These are phyloP conservation scores for Nakaseomyces uthaithaninus DNA, from an alignment of 1,139 yeast genomes.

Conservation along the genomic window DNA sequence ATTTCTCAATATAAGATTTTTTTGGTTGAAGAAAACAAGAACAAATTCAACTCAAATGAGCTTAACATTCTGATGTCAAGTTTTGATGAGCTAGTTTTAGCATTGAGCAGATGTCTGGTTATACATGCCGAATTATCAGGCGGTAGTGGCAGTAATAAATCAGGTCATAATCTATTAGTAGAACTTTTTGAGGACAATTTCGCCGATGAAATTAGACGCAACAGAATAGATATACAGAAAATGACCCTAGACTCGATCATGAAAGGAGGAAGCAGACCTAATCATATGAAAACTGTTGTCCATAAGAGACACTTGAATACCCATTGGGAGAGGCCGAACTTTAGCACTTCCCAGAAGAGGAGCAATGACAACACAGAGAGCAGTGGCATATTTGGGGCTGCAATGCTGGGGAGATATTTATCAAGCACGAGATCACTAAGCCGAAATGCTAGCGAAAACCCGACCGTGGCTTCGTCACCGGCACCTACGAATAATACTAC, in stretches of 20 bases:
- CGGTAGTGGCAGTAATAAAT: conserved; percentile 41
- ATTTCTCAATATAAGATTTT: conserved; percentile 76
- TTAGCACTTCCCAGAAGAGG: background rate
- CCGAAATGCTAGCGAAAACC: conserved; percentile 2
- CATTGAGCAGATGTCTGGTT: conserved; percentile 57
- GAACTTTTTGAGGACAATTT: conserved; percentile 63
- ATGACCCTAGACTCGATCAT: conserved; percentile 22
- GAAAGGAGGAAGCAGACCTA: conserved; percentile 13
- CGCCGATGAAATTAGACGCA: conserved; percentile 47
- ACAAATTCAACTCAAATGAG: conserved; percentile 39
- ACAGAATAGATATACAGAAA: conserved; percentile 13
- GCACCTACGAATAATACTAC: background rate
- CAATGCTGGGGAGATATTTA: conserved; percentile 4
- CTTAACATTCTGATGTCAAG: conserved; percentile 48
- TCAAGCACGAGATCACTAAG: conserved; percentile 4
- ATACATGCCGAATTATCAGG: conserved; percentile 67
- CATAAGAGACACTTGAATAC: conserved; percentile 4
- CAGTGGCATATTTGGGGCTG: background rate
- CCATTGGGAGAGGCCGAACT: conserved; percentile 5
- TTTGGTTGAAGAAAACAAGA: conserved; percentile 36
- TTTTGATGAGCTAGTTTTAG: conserved; percentile 60
- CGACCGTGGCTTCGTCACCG: background rate
- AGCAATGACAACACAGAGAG: background rate
- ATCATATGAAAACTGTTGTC: conserved; percentile 2
- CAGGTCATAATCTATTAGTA: conserved; percentile 55